Conservation (phyloP, 2,329 filamentous ascomycete species). For the Beauveria pseudobassiana region DNA sequence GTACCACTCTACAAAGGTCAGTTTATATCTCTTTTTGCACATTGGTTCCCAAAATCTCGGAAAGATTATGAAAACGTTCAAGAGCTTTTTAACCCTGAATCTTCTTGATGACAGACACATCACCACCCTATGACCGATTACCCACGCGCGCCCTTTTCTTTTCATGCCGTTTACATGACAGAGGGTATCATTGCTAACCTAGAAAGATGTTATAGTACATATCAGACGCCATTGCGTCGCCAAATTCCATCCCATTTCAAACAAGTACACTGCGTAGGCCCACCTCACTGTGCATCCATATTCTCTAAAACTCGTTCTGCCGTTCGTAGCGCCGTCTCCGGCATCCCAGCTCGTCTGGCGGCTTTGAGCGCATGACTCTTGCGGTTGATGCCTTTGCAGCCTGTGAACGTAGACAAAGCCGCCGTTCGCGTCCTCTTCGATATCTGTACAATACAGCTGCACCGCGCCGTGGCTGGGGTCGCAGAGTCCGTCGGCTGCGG, state of each 20-base stretch:
- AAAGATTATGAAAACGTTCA: constrained; percentile 51
- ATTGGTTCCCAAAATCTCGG: constrained; percentile 23
- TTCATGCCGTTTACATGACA: constrained; percentile 18
- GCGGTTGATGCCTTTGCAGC: constrained; percentile 71
- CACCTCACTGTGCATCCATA: neutral
- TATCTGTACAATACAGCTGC: constrained; percentile 81
- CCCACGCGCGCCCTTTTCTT: neutral
- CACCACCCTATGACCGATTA: constrained; percentile 47
- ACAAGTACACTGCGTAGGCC: neutral
- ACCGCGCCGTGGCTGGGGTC: constrained; percentile 35
- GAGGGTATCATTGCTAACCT: constrained; percentile 34
- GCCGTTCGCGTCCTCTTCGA: constrained; percentile 62
- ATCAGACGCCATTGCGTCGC: neutral
- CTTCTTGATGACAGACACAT: constrained; percentile 51
- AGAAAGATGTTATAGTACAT: neutral
- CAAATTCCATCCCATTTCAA: neutral
- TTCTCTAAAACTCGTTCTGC: constrained; percentile 50
- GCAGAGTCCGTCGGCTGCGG: constrained; percentile 41
- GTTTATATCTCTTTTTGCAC: constrained; percentile 23
- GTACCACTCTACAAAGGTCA: constrained; percentile 33
- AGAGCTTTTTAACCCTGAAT: constrained; percentile 65
- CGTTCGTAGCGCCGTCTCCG: constrained; percentile 60
- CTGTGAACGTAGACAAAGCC: constrained; percentile 84
- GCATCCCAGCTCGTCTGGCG: constrained; percentile 77
- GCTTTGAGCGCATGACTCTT: constrained; percentile 91